A percentile compares a stretch with the other conserved stretches of the same genome.
These are phyloP conservation scores for Rubus parviflorus DNA, from an alignment of 306 rosid species.

Conservation along the genomic window DNA sequence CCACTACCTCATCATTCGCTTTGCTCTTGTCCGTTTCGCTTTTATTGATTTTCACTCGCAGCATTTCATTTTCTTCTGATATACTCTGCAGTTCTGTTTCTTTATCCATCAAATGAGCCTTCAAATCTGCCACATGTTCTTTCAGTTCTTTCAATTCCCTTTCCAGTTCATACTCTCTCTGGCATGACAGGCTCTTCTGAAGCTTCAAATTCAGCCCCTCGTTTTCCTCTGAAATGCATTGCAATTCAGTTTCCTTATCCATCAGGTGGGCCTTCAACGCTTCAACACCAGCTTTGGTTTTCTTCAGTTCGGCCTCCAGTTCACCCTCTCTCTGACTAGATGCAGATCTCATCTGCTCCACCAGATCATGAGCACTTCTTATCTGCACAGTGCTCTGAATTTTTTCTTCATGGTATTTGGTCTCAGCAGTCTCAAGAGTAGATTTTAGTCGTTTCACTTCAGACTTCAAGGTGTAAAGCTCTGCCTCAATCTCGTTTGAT, in stretches of 20 bases:
- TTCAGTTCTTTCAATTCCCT: constrained; percentile 58
- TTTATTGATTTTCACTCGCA: constrained; percentile 59
- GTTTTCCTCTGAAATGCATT: constrained; percentile 83
- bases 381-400: constrained; percentile 61
- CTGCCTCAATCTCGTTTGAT: constrained; percentile 37
- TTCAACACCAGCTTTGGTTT: constrained; percentile 54
- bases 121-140: constrained; percentile 48
- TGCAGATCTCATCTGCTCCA: constrained; percentile 64
- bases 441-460: constrained; percentile 55
- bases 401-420: constrained; percentile 71
- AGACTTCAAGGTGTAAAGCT: constrained; percentile 47
- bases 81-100: constrained; percentile 79
- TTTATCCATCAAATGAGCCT: constrained; percentile 70
- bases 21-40: constrained; percentile 39
- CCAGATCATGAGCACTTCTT: constrained; percentile 55
- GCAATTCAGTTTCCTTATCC: constrained; percentile 96
- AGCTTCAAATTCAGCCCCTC: constrained; percentile 63
- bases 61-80: constrained; percentile 72
- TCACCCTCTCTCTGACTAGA: constrained; percentile 48
- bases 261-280: constrained; percentile 78
- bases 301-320: constrained; percentile 54
- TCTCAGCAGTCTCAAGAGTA: constrained; percentile 66
- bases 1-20: constrained; percentile 40
- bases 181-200: constrained; percentile 40
- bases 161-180: constrained; percentile 47